These are phyloP conservation scores for Pleurostoma richardsiae DNA, from an alignment of 2,329 filamentous ascomycete genomes.

Conservation along the genomic window DNA sequence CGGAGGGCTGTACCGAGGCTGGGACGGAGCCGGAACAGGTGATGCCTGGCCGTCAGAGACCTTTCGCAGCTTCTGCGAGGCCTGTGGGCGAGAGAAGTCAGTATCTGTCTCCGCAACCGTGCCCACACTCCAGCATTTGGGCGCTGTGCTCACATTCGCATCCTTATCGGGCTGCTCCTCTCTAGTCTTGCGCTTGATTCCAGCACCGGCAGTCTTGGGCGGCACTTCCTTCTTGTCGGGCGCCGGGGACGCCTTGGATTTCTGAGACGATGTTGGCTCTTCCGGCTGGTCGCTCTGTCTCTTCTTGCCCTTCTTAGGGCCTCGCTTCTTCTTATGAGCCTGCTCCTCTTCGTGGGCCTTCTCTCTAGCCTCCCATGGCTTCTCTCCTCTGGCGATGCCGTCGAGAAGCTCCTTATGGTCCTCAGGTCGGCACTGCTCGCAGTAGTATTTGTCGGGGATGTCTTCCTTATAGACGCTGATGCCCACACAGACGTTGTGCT, in stretches of 20 bases:
- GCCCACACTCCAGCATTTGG: no score
- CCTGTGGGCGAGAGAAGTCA: conserved; percentile 20
- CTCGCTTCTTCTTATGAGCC: conserved; percentile 52
- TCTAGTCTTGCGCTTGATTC: conserved; percentile 51
- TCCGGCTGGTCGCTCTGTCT: conserved; percentile 60
- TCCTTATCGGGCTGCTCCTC: conserved; percentile 48
- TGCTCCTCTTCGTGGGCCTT: conserved; percentile 58
- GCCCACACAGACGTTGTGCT: conserved; percentile 95
- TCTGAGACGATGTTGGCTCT: conserved; percentile 26
- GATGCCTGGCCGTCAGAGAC: conserved; percentile 43
- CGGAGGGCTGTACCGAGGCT: conserved; percentile 40
- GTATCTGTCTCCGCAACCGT: conserved; percentile 1
- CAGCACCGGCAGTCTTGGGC: conserved; percentile 28
- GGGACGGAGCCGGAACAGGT: conserved; percentile 17
- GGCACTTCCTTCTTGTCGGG: conserved; percentile 33
- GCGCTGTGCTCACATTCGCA: not conserved
- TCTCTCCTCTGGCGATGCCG: conserved; percentile 74
- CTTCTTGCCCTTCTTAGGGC: conserved; percentile 61
- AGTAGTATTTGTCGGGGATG: conserved; percentile 81
- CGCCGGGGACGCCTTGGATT: conserved; percentile 30
- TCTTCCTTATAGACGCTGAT: conserved; percentile 74
- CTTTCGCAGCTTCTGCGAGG: conserved; percentile 47
- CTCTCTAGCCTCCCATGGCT: conserved; percentile 74
- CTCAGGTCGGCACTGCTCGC: conserved; percentile 81
- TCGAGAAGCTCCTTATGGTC: conserved; percentile 78